These are phyloP conservation scores for Phytomonas francai DNA, from an alignment of 208 protist species.

Conservation along the genomic window DNA sequence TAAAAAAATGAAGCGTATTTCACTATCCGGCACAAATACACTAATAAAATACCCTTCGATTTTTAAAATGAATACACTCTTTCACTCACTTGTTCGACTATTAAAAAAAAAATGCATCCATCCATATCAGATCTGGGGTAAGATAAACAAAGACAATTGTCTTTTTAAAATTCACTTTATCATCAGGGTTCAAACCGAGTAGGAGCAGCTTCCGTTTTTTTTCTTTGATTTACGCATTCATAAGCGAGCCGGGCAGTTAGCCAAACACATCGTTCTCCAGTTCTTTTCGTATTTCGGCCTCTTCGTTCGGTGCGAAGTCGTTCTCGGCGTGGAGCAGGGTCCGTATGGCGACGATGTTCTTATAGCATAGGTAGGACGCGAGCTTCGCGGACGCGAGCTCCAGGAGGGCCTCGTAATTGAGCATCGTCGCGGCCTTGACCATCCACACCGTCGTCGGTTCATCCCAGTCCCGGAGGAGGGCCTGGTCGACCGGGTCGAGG, in stretches of 20 bases:
- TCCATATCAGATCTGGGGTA: too few species aligned
- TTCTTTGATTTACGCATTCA: background rate
- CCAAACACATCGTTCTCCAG: constrained; percentile 15
- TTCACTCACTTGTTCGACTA: background rate
- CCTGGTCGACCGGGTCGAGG: constrained; percentile 48
- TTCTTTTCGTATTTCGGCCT: constrained; percentile 82
- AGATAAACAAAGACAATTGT: background rate
- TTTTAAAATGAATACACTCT: background rate
- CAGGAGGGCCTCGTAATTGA: constrained; percentile 81
- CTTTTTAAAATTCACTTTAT: background rate
- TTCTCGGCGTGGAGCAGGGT: constrained; percentile 76
- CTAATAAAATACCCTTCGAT: background rate
- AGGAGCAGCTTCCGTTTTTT: background rate
- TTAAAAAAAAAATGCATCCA: too few species aligned
- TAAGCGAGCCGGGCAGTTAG: too few species aligned
- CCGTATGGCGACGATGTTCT: constrained; percentile 83
- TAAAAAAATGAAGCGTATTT: background rate
- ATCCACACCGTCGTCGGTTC: constrained; percentile 59
- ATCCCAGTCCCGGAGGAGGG: constrained; percentile 72
- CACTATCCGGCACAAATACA: background rate
- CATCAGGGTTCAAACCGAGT: too few species aligned
- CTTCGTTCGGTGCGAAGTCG: constrained; percentile 82
- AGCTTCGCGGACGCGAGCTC: constrained; percentile 83
- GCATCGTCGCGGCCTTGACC: constrained; percentile 81
- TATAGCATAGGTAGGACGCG: constrained; percentile 71